Conservation (phyloP, 2,329 filamentous ascomycete genomes). For the Alternaria ethzedia region DNA sequence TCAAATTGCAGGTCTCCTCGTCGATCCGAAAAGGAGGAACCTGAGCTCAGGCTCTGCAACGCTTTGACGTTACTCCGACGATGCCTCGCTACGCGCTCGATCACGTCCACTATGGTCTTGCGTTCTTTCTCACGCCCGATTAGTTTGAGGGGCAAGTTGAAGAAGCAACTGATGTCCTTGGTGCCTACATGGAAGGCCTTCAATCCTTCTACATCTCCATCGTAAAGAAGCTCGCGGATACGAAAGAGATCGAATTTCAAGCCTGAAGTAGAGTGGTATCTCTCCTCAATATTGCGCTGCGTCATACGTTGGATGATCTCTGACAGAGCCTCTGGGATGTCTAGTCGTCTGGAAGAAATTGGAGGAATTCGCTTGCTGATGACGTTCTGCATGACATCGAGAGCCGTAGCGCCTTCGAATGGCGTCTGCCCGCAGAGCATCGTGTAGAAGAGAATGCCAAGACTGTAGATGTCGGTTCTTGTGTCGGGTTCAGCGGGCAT, state of each 20-base stretch:
- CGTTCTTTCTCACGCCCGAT: conserved; percentile 80
- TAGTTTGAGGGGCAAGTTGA: conserved; percentile 81
- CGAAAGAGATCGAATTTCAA: conserved; percentile 80
- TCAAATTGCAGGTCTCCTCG: conserved; percentile 57
- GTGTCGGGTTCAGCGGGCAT: conserved; percentile 88
- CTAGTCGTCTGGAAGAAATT: conserved; percentile 77
- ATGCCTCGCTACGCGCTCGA: conserved; percentile 75
- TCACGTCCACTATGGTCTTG: conserved; percentile 69
- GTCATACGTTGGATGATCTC: conserved; percentile 91
- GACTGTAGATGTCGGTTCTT: conserved; percentile 90
- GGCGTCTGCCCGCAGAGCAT: conserved; percentile 73
- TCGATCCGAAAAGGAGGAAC: conserved; percentile 60
- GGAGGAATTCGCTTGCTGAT: conserved; percentile 78
- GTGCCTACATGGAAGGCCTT: conserved; percentile 77
- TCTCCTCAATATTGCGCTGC: conserved; percentile 82
- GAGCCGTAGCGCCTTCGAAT: conserved; percentile 78
- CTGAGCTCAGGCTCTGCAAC: conserved; percentile 59
- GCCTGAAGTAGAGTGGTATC: conserved; percentile 88
- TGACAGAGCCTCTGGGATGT: conserved; percentile 82
- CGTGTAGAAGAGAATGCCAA: conserved; percentile 89
- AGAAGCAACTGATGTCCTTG: conserved; percentile 91
- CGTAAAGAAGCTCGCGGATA: conserved; percentile 74
- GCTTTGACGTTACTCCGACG: conserved; percentile 57
- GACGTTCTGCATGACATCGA: conserved; percentile 92
- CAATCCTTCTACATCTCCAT: conserved; percentile 75